These are phyloP conservation scores for Nidularia pulvinata DNA, from an alignment of 768 basidiomycete genomes.

Conservation along the genomic window DNA sequence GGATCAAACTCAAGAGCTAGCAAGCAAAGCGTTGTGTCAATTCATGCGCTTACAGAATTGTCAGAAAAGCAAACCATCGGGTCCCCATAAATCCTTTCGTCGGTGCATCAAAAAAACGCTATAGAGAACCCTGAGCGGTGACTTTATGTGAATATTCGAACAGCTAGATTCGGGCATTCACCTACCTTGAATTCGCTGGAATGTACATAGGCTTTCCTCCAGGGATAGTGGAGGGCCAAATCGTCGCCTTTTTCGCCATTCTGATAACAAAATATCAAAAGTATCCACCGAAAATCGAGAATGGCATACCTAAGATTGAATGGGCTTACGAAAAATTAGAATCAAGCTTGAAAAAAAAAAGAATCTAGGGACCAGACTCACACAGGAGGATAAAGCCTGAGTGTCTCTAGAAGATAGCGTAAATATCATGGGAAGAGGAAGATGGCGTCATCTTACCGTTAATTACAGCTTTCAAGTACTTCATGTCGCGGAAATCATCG, in stretches of 20 bases:
- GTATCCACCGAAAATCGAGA: neutral
- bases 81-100: conserved; percentile 55
- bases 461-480: conserved; percentile 29
- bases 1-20: conserved; percentile 60
- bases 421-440: neutral
- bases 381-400: conserved; percentile 38
- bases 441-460: conserved; percentile 20
- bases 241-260: conserved; percentile 20
- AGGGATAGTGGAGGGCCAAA: conserved; percentile 18
- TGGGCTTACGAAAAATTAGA: conserved; percentile 10
- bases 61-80: conserved; percentile 41
- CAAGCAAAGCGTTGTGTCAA: neutral
- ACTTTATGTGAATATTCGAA: neutral
- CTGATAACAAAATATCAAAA: conserved; percentile 3
- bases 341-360: neutral
- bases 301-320: conserved; percentile 19
- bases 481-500: conserved; percentile 47
- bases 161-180: neutral
- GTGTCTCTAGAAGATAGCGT: conserved; percentile 27
- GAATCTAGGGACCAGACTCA: conserved; percentile 10
- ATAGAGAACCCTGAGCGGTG: conserved; percentile 12
- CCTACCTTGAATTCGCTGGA: conserved; percentile 25
- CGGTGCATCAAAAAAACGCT: conserved; percentile 36
- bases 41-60: neutral
- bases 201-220: conserved; percentile 32